These are phyloP conservation scores for Nakazawaea anatomiae DNA, from an alignment of 805 yeast species.

Conservation along the genomic window DNA sequence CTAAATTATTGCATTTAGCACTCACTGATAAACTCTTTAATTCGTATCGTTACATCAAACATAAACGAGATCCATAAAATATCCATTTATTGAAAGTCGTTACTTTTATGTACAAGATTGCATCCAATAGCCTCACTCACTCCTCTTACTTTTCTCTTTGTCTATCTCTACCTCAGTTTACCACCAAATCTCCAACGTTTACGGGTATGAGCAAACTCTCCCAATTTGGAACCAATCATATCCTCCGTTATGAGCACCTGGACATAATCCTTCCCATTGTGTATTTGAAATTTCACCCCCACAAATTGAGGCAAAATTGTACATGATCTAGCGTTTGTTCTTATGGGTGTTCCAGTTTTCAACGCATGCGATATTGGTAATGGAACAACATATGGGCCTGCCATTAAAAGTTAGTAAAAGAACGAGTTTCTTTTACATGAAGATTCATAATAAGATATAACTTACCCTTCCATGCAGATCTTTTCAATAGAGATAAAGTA, in stretches of 20 bases:
- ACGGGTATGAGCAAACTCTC: slow-evolving; percentile 94
- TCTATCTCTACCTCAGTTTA: not conserved
- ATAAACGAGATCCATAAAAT: too few relatives aligned
- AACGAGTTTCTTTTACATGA: too few relatives aligned
- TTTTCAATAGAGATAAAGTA: slow-evolving; percentile 32
- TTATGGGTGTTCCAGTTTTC: slow-evolving; percentile 74
- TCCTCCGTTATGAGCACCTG: slow-evolving; percentile 83
- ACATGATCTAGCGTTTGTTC: slow-evolving; percentile 95
- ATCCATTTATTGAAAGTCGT: not conserved
- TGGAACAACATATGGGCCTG: slow-evolving; percentile 90
- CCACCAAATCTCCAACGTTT: slow-evolving; percentile 74
- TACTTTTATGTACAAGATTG: not conserved
- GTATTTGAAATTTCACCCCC: slow-evolving; percentile 90
- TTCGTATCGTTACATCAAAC: too few relatives aligned
- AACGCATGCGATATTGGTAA: slow-evolving; percentile 86
- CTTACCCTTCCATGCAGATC: slow-evolving; percentile 57
- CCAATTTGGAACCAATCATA: slow-evolving; percentile 94
- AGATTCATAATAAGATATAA: not conserved
- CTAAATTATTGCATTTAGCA: too few relatives aligned
- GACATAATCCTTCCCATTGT: slow-evolving; percentile 92
- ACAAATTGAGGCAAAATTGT: slow-evolving; percentile 95
- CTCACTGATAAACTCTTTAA: too few relatives aligned
- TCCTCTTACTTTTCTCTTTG: not conserved
- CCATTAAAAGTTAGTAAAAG: slow-evolving; percentile 3
- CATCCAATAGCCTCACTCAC: not conserved